Evolutionary conservation across 805 yeast genomes (phyloP).

Genomic region (Kluyveromyces aestuarii): DNA sequence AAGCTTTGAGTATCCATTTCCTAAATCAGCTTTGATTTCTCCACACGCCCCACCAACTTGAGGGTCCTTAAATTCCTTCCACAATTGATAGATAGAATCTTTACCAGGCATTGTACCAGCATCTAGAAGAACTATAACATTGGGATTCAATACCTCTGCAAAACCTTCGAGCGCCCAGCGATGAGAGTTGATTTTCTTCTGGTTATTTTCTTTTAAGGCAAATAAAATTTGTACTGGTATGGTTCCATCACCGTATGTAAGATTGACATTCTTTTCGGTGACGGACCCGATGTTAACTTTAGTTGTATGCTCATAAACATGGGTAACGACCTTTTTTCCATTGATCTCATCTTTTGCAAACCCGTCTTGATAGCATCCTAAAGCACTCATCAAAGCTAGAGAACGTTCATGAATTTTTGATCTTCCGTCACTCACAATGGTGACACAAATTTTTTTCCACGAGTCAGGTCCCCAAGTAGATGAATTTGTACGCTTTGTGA

Average conservation of each 20-base stretch:
- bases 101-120: conserved; percentile 90
- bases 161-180: conserved; percentile 96
- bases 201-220: conserved; percentile 83
- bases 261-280: conserved; percentile 51
- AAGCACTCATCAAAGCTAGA: conserved; percentile 68
- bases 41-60: conserved; percentile 98
- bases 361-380: conserved; percentile 93
- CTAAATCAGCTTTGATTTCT: conserved; percentile 82
- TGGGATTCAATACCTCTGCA: conserved; percentile 73
- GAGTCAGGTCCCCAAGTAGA: conserved; percentile 90
- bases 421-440: conserved; percentile 89
- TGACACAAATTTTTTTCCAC: conserved; percentile 90
- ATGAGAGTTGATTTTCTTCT: conserved; percentile 88
- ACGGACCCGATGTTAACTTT: conserved; percentile 76
- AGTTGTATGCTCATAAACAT: conserved; percentile 88
- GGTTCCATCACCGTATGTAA: conserved; percentile 38
- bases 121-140: conserved; percentile 74
- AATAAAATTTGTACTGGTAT: conserved; percentile 84
- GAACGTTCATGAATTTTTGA: conserved; percentile 72
- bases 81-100: conserved; percentile 76
- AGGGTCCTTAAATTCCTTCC: conserved; percentile 76
- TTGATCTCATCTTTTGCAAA: conserved; percentile 88
- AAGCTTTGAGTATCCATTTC: conserved; percentile 45
- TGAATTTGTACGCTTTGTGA: conserved; percentile 55
- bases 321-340: conserved; percentile 72